These are phyloP conservation scores for Pelargonium australe DNA, from an alignment of 441 rosid genomes.

Conservation along the genomic window DNA sequence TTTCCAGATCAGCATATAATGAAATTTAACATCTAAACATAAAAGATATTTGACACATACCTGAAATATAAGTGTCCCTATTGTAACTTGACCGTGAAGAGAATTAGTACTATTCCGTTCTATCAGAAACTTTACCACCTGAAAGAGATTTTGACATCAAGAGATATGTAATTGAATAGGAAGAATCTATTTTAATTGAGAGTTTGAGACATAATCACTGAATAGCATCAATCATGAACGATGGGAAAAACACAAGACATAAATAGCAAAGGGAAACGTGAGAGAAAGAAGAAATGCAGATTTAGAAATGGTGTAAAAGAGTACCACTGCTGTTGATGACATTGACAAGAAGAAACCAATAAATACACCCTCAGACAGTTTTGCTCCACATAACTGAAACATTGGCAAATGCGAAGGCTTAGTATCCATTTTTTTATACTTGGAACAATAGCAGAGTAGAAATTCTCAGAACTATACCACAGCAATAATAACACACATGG, in stretches of 20 bases:
- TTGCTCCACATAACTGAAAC: conserved; percentile 89
- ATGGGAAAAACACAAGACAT: conserved; percentile 20
- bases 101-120: conserved; percentile 65
- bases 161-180: too few species aligned
- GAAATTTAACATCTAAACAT: conserved; percentile 11
- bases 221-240: not conserved
- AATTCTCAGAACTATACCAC: conserved; percentile 38
- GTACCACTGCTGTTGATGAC: conserved; percentile 98
- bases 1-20: conserved; percentile 18
- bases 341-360: conserved; percentile 90
- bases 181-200: too few species aligned
- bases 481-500: conserved; percentile 66
- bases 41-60: conserved; percentile 28
- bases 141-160: conserved; percentile 1
- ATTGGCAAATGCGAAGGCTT: conserved; percentile 21
- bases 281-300: conserved; percentile 8
- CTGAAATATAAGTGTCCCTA: conserved; percentile 96
- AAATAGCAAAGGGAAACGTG: conserved; percentile 11
- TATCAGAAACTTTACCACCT: conserved; percentile 93
- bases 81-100: conserved; percentile 94
- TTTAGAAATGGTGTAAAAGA: conserved; percentile 18
- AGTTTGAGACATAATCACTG: too few species aligned
- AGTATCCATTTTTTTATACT: conserved; percentile 13
- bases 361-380: conserved; percentile 88
- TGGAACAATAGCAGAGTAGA: conserved; percentile 9